These are phyloP conservation scores for Salix caprea DNA, from an alignment of 345 rosid species.

Conservation along the genomic window DNA sequence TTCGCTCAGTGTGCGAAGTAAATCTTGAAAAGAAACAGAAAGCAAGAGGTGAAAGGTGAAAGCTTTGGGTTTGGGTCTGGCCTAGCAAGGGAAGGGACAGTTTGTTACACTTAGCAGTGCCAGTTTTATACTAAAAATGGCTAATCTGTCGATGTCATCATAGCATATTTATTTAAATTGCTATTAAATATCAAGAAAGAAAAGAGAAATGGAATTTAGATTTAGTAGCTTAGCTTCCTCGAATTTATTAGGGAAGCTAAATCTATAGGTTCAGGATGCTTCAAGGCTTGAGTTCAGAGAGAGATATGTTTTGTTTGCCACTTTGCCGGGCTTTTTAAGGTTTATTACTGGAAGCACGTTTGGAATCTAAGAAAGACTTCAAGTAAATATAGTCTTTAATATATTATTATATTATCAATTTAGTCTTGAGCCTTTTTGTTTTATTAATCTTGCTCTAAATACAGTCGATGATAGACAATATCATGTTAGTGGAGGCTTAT, in stretches of 20 bases:
- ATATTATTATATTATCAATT: too few species aligned
- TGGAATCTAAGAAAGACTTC: background rate
- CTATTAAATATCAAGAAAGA: too few species aligned
- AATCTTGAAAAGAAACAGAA: slow-evolving; percentile 11
- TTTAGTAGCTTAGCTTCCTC: background rate
- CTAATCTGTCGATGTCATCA: background rate
- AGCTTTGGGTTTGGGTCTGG: background rate
- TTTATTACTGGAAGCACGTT: background rate
- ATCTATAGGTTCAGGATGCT: background rate
- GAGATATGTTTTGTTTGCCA: background rate
- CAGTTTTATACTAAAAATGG: background rate
- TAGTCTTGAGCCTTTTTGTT: too few species aligned
- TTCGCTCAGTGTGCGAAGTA: background rate
- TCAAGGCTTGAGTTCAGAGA: background rate
- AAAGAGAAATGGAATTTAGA: background rate
- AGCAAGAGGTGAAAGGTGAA: background rate
- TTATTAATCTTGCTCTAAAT: too few species aligned
- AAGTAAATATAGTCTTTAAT: background rate
- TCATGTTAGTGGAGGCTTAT: too few species aligned
- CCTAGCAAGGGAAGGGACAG: background rate
- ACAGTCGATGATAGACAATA: too few species aligned
- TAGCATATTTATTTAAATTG: background rate
- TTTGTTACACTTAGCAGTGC: background rate
- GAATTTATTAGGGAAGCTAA: background rate
- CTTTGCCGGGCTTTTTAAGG: slow-evolving; percentile 7